Conservation (phyloP, 208 protist genomes). For the Leishmania amazonensis region DNA sequence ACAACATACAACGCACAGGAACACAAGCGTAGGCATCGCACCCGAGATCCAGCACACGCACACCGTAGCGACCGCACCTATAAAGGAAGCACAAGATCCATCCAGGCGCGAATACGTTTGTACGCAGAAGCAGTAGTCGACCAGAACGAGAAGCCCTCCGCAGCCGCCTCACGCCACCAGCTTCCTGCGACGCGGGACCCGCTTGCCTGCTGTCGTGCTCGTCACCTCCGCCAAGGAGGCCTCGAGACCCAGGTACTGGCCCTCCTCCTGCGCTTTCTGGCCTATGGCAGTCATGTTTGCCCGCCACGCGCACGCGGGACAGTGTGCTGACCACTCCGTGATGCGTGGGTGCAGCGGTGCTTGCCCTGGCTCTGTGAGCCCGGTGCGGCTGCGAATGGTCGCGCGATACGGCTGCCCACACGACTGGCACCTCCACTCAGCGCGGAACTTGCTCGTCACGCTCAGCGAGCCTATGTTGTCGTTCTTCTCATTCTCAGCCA, state of each 20-base stretch:
- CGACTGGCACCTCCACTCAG: constrained; percentile 69
- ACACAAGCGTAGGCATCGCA: not conserved
- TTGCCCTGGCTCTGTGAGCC: constrained; percentile 65
- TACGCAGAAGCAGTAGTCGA: not conserved
- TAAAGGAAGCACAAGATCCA: not conserved
- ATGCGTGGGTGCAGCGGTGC: constrained; percentile 59
- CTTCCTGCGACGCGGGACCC: constrained; percentile 58
- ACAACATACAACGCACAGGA: not conserved
- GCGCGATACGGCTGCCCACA: constrained; percentile 68
- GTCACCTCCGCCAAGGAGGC: constrained; percentile 17
- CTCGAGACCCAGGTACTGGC: constrained; percentile 72
- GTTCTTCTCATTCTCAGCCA: constrained; percentile 49
- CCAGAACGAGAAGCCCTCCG: not conserved
- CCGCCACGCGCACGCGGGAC: constrained; percentile 67
- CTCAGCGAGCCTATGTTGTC: constrained; percentile 58
- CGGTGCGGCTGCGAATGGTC: constrained; percentile 77
- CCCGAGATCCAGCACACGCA: not conserved
- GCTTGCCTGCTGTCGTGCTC: not conserved
- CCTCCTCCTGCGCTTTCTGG: constrained; percentile 34
- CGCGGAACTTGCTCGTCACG: constrained; percentile 73
- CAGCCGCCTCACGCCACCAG: constrained; percentile 36
- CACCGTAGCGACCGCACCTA: not conserved
- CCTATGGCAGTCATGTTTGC: constrained; percentile 56
- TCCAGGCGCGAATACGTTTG: not conserved
- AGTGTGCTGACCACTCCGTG: constrained; percentile 54